Evolutionary conservation across 306 rosid genomes (phyloP).

Genomic region (Crotalaria pallida): DNA sequence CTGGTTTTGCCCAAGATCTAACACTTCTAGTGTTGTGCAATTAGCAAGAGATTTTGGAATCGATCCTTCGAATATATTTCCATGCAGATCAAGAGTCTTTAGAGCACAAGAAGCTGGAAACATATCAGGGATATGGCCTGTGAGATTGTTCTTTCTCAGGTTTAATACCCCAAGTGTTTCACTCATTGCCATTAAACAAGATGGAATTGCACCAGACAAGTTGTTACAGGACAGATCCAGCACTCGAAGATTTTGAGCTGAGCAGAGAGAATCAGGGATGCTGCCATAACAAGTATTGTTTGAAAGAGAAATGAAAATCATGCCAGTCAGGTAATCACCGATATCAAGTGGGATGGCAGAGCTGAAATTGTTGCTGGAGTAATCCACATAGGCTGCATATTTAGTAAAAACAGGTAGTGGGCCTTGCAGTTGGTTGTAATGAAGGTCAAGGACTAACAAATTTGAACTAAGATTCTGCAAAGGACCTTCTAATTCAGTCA

Average conservation of each 20-base stretch:
- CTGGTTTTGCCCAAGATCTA: conserved; percentile 34
- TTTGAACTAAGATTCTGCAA: neutral
- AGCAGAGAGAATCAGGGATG: conserved; percentile 40
- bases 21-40: conserved; percentile 22
- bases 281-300: neutral
- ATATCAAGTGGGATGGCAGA: conserved; percentile 13
- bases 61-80: conserved; percentile 23
- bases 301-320: conserved; percentile 30
- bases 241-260: conserved; percentile 25
- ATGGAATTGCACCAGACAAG: conserved; percentile 30
- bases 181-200: conserved; percentile 18
- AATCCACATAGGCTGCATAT: conserved; percentile 15
- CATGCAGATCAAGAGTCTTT: conserved; percentile 33
- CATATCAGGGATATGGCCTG: conserved; percentile 1
- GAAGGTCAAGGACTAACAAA: conserved; percentile 34
- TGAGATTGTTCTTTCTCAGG: conserved; percentile 28
- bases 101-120: conserved; percentile 25
- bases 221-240: conserved; percentile 44
- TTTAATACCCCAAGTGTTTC: conserved; percentile 26
- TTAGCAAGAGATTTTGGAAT: conserved; percentile 42
- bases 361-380: conserved; percentile 33
- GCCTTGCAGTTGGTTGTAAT: conserved; percentile 35
- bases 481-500: conserved; percentile 28
- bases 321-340: neutral
- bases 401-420: conserved; percentile 6